Percentiles rank a stretch among this genome's conserved stretches.
Conservation (phyloP, 257 asterid genomes). For the Fraxinus anomala region DNA sequence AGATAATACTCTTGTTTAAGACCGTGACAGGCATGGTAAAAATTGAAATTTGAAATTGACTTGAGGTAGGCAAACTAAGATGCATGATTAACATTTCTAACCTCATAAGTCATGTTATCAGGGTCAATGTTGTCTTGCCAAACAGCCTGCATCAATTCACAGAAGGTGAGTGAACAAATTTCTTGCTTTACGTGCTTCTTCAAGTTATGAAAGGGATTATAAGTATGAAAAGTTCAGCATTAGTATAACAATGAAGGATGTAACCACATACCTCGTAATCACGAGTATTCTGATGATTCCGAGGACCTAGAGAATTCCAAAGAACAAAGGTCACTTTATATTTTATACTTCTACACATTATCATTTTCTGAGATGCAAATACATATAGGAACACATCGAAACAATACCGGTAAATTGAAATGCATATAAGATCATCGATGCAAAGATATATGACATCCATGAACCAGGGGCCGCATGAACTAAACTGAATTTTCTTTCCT, state of each 20-base stretch:
- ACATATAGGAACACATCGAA: conserved; percentile 10
- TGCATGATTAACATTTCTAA: conserved; percentile 29
- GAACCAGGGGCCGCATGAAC: background rate
- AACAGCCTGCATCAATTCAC: conserved; percentile 47
- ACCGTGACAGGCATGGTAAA: background rate
- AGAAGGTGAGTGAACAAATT: conserved; percentile 21
- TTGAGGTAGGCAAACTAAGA: conserved; percentile 16
- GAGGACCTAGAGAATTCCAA: conserved; percentile 59
- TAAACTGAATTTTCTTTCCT: background rate
- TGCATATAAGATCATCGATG: background rate
- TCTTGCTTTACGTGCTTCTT: background rate
- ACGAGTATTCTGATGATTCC: conserved; percentile 58
- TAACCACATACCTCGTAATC: conserved; percentile 59
- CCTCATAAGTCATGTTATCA: conserved; percentile 86
- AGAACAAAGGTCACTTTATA: conserved; percentile 10
- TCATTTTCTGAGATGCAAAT: background rate
- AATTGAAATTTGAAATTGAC: background rate
- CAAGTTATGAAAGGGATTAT: conserved; percentile 21
- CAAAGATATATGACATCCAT: background rate
- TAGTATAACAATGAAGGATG: conserved; percentile 2
- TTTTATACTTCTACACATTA: background rate
- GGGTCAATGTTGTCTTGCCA: conserved; percentile 76
- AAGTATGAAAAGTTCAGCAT: conserved; percentile 20
- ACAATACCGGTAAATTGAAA: background rate
- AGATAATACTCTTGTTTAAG: background rate